phyloP scores from a whole-genome alignment of 139 green algal species.

The Auxenochlorella pyrenoidosa region DNA sequence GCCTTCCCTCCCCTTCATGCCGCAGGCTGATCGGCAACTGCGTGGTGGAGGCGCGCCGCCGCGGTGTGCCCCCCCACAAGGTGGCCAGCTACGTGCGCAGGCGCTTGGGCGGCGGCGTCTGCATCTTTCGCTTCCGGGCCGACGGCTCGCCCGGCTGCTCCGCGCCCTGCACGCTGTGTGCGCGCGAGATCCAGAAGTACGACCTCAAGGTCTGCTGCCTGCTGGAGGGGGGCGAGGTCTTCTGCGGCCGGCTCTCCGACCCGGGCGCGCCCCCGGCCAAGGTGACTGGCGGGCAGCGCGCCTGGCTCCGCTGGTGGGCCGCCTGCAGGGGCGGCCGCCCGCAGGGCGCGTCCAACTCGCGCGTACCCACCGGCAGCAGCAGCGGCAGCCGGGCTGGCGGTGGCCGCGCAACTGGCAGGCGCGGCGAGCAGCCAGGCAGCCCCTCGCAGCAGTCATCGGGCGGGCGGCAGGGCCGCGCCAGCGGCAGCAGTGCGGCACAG shows the following conservation, averaged over 20 bases:
- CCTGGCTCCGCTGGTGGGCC: constrained; percentile 20
- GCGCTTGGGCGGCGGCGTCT: constrained; percentile 61
- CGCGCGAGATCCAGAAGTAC: constrained; percentile 55
- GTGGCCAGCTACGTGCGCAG: constrained; percentile 67
- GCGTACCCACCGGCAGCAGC: neutral
- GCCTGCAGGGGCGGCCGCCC: neutral
- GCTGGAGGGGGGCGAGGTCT: constrained; percentile 14
- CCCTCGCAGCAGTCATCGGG: too few relatives aligned
- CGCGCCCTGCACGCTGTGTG: constrained; percentile 70
- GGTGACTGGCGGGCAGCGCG: constrained; percentile 27
- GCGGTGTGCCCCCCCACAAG: constrained; percentile 57
- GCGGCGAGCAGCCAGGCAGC: neutral
- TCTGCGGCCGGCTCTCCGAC: constrained; percentile 25
- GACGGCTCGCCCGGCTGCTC: constrained; percentile 68
- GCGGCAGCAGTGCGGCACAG: neutral
- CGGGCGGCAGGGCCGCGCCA: neutral
- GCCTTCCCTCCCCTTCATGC: neutral
- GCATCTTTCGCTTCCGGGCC: constrained; percentile 57
- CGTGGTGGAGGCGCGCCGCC: constrained; percentile 55
- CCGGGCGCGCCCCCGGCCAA: neutral
- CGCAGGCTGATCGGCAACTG: constrained; percentile 61
- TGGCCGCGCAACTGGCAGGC: too few relatives aligned
- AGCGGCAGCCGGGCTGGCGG: neutral
- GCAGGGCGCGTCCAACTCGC: neutral
- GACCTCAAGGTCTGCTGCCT: constrained; percentile 60